Evolutionary conservation across 2,329 filamentous ascomycete species (phyloP).

Genomic region (Pseudofabraea citricarpa): DNA sequence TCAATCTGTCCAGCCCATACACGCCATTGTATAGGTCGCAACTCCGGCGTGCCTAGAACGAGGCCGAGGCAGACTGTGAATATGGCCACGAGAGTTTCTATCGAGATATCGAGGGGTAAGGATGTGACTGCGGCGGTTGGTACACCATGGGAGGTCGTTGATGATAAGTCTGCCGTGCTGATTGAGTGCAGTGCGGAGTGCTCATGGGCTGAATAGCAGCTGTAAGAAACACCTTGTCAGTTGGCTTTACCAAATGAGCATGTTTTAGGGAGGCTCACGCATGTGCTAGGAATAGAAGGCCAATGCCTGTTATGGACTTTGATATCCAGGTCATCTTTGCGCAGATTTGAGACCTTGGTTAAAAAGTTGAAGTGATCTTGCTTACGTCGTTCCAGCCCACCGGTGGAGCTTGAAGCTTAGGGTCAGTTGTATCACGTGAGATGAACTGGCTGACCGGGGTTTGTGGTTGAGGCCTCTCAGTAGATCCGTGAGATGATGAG

Average conservation of each 20-base stretch:
- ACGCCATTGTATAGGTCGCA: constrained; percentile 82
- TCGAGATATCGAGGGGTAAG: constrained; percentile 78
- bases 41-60: constrained; percentile 68
- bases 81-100: constrained; percentile 80
- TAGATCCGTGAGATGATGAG: too few species aligned
- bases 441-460: not conserved
- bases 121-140: constrained; percentile 34
- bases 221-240: too few species aligned
- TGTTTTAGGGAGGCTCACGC: too few species aligned
- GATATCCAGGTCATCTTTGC: constrained; percentile 65
- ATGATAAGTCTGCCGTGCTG: constrained; percentile 41
- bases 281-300: constrained; percentile 75
- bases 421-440: not conserved
- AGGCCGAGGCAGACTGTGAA: constrained; percentile 79
- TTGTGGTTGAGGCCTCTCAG: too few species aligned
- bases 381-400: not conserved
- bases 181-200: constrained; percentile 70
- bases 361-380: not conserved
- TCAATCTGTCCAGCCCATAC: constrained; percentile 83
- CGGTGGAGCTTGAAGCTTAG: not conserved
- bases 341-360: not conserved
- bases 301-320: constrained; percentile 65
- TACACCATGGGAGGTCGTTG: constrained; percentile 37
- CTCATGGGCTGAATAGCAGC: constrained; percentile 95
- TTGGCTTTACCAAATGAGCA: too few species aligned